Conservation (phyloP, 306 rosid genomes). For the Citrullus amarus region DNA sequence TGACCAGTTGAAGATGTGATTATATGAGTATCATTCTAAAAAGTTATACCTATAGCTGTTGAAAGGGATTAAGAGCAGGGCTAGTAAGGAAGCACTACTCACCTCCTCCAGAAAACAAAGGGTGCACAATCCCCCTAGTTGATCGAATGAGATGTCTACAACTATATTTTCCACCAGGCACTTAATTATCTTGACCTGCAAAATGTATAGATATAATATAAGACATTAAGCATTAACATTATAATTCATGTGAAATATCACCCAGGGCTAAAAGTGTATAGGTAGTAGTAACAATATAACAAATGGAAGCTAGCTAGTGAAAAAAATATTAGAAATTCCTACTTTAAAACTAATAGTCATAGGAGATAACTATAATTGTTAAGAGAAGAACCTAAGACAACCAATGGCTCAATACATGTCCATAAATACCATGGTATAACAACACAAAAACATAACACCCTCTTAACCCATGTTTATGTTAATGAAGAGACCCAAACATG, state of each 20-base stretch:
- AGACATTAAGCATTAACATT: not conserved
- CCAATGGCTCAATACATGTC: not conserved
- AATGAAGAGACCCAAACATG: not conserved
- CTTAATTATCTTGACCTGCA: slow-evolving; percentile 88
- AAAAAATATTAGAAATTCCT: not conserved
- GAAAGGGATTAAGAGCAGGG: slow-evolving; percentile 7
- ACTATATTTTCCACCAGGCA: slow-evolving; percentile 98
- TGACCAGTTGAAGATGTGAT: not conserved
- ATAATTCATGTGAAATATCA: not conserved
- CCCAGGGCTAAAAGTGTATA: not conserved
- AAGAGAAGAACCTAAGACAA: not conserved
- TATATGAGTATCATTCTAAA: not conserved
- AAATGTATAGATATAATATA: slow-evolving; percentile 3
- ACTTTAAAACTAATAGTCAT: not conserved
- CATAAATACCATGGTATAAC: not conserved
- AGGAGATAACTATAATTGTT: not conserved
- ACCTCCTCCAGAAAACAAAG: slow-evolving; percentile 99
- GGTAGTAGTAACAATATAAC: not conserved
- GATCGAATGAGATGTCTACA: slow-evolving; percentile 95
- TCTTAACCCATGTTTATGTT: not conserved
- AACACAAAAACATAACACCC: not conserved
- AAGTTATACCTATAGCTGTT: not conserved
- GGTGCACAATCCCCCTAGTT: slow-evolving; percentile 97
- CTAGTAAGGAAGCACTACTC: slow-evolving; percentile 16
- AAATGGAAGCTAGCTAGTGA: not conserved